These are phyloP conservation scores for Ormosia emarginata DNA, from an alignment of 306 rosid species.

Conservation along the genomic window DNA sequence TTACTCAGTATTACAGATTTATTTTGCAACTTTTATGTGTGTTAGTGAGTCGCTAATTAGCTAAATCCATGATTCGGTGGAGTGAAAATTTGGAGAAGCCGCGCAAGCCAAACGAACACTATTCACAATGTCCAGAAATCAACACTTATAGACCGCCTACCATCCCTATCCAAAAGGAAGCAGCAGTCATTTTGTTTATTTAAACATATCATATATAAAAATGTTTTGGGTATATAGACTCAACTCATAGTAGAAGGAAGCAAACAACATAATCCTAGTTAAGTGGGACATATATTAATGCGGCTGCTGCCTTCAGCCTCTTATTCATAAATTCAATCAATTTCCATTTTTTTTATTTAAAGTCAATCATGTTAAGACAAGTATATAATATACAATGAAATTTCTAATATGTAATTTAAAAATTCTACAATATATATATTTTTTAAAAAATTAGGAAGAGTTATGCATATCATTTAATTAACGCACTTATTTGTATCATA, in stretches of 20 bases:
- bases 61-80: neutral
- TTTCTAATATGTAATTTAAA: too few species aligned
- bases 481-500: too few species aligned
- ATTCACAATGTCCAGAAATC: neutral
- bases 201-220: too few species aligned
- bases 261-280: neutral
- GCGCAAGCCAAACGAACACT: neutral
- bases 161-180: neutral
- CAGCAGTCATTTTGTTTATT: neutral
- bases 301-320: neutral
- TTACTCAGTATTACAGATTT: too few species aligned
- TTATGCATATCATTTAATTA: too few species aligned
- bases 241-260: neutral
- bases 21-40: too few species aligned
- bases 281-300: neutral
- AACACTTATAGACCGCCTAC: neutral
- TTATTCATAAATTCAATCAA: neutral
- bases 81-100: neutral
- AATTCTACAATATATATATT: too few species aligned
- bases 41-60: neutral
- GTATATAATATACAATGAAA: too few species aligned
- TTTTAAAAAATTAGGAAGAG: too few species aligned
- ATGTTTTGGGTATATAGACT: too few species aligned
- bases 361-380: neutral
- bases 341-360: neutral